Evolutionary conservation across 139 green algal species (phyloP).

Genomic region (Bryopsis sp.): DNA sequence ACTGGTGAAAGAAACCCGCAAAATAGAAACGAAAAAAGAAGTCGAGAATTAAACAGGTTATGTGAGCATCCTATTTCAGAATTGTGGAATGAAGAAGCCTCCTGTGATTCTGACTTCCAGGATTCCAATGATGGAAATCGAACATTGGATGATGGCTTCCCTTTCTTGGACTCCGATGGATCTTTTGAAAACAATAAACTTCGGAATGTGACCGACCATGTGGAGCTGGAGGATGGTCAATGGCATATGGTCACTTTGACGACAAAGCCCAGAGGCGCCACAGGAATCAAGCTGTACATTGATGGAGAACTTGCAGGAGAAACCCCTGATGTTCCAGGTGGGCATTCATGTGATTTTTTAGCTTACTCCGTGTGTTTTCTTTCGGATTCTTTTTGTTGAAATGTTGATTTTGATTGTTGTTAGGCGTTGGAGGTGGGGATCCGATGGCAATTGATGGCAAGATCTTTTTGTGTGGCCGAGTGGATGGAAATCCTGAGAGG

Average conservation of each 20-base stretch:
- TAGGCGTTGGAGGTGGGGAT: constrained; percentile 21
- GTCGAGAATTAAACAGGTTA: too few species aligned
- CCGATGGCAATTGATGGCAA: constrained; percentile 28
- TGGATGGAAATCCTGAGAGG: constrained; percentile 32
- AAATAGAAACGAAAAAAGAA: too few species aligned
- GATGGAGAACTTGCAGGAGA: constrained; percentile 2
- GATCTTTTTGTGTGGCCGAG: constrained; percentile 38
- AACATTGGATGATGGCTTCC: too few species aligned
- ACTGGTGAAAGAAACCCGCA: too few species aligned
- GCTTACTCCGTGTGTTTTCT: too few species aligned
- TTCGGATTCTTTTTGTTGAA: too few species aligned
- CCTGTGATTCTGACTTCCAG: too few species aligned
- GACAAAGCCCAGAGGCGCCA: constrained; percentile 21
- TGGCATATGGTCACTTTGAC: constrained; percentile 62
- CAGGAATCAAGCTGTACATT: constrained; percentile 9
- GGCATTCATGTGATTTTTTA: too few species aligned
- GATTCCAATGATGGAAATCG: too few species aligned
- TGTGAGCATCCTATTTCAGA: too few species aligned
- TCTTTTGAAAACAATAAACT: background rate
- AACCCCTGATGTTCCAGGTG: background rate
- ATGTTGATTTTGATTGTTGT: too few species aligned
- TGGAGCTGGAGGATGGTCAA: constrained; percentile 32
- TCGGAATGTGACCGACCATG: constrained; percentile 4
- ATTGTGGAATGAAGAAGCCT: too few species aligned
- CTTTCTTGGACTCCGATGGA: constrained; percentile 11